phyloP scores from a whole-genome alignment of 1,139 yeast species.

The Blastobotrys petasosporus region DNA sequence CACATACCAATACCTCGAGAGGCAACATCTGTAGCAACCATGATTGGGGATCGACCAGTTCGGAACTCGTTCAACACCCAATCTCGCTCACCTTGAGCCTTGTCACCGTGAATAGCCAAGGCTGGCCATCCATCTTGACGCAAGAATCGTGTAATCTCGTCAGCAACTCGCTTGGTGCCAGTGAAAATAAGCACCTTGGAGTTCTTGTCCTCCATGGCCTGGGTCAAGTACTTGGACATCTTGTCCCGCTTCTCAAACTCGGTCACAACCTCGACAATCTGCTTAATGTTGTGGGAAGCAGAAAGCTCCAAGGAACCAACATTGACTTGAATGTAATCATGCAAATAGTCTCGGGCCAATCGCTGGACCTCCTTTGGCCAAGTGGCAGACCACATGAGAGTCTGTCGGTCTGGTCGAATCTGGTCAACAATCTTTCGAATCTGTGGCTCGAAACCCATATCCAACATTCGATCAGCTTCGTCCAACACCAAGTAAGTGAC shows the following conservation, averaged over 20 bases:
- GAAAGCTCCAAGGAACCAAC: slow-evolving; percentile 93
- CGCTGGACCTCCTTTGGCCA: slow-evolving; percentile 98
- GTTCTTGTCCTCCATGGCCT: slow-evolving; percentile 70
- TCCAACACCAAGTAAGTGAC: slow-evolving; percentile 95
- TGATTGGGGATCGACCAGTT: slow-evolving; percentile 86
- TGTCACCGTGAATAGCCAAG: slow-evolving; percentile 97
- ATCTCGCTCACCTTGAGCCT: slow-evolving; percentile 96
- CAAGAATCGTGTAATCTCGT: slow-evolving; percentile 83
- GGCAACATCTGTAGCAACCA: slow-evolving; percentile 99
- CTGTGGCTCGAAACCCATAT: slow-evolving; percentile 97
- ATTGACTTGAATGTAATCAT: slow-evolving; percentile 92
- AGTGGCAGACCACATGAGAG: slow-evolving; percentile 99
- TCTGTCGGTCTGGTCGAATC: slow-evolving; percentile 96
- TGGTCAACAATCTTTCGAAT: slow-evolving; percentile 92
- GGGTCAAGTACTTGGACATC: slow-evolving; percentile 74
- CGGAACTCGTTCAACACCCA: slow-evolving; percentile 95
- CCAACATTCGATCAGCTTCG: slow-evolving; percentile 85
- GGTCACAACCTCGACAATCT: slow-evolving; percentile 82
- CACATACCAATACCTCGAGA: slow-evolving; percentile 99
- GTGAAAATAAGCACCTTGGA: slow-evolving; percentile 84
- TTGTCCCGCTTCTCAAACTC: slow-evolving; percentile 94
- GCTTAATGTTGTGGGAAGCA: slow-evolving; percentile 95
- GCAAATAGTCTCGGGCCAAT: slow-evolving; percentile 83
- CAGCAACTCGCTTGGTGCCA: slow-evolving; percentile 96
- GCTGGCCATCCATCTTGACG: slow-evolving; percentile 99